Base-by-base conservation (phyloP, 176 grass and related monocot genomes). In the Hordeum marinum region DNA sequence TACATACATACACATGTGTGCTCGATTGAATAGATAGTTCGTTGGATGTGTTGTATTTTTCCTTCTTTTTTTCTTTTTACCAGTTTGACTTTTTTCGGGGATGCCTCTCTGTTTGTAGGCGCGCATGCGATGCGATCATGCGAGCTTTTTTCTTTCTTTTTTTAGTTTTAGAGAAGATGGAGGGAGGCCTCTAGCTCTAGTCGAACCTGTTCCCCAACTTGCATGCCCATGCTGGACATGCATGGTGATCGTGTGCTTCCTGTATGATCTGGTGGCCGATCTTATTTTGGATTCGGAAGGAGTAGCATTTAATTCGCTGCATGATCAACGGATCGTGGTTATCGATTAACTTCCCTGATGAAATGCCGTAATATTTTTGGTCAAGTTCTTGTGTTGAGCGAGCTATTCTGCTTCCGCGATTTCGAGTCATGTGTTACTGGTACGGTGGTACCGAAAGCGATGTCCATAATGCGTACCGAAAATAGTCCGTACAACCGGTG, bases 101-200 rank as follows among this genome's bases (percentile, higher is more conserved):
- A 62, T 75, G 32, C 17, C 62, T 70, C 32, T 63, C 52, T 14
- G 57, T 72, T 36, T 61, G 85, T 26, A 67, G 37, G 18, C 21
- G 37, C 37, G 60, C 66, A 70, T 70, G 46, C 78, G 39, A 82
- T 65, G 45, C 52, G 69, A 72, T 82, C 60, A 67, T 45, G 72
- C 18, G 41, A 60, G 75, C 20, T 57, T 68, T 35, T 66, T 57
- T 26, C n/a, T 29, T 2, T 34, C 4, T 34, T 34, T 3, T 34
- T 34, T 37, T 35, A 63, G 50, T 45, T 72, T 48, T 32, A 73
- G 46, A 61, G 46, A 84, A 46, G 68, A 35, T 55, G 39, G 63
- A 61, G 32, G 32, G 32, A 34, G 2, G 32, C 32, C 32, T 34
- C 32, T 34, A 34, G 32, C 32, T 34, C 32, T 34, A 34, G 32